Evolutionary conservation across 768 basidiomycete genomes (phyloP), one percentile per base, ranked within the genome.

Genomic region (Suillus discolor): DNA sequence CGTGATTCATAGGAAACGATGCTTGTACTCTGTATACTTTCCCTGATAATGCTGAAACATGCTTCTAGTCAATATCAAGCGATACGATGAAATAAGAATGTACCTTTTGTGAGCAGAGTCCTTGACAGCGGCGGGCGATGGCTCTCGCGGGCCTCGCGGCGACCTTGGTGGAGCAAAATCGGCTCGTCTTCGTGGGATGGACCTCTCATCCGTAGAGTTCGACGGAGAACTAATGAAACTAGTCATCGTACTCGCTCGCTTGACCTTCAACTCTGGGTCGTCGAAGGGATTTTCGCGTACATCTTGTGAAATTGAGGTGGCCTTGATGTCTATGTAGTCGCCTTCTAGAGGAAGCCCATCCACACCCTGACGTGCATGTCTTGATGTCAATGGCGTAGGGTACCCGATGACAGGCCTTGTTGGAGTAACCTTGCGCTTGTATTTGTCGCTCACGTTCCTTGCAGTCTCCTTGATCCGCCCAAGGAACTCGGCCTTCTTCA

Each of bases 401-500:
- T 85, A 85, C 23, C 87, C 83, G 68, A 91, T 91, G 47, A 80
- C 75, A 6, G 85, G 87, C 63, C 82, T 79, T 64, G 78, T 72
- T 62, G 77, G 73, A 38, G 79, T 70, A 51, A 77, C 75, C 42
- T 78, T 78, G 15, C 76, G 76, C 31, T 76, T 76, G 69, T 83
- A 86, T 73, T 81, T 87, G 71, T 88, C 84, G 78, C 90, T 91
- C 67, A 91, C 89, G 53, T 86, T 83, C 64, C 91, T 82, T 41
- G 89, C 87, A 3, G 89, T 89, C 57, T 86, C 81, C 67, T 79
- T 84, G 51, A 92, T 82, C 73, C 80, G 84, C n/a, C 82, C 81
- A 62, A 92, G 69, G 71, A 92, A 92, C 71, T 91, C 89, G 20
- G 79, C 81, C 74, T 92, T 93, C 73, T 83, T 88, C 83, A 91